phyloP scores from a whole-genome alignment of 2,329 filamentous ascomycete species.

The Tolypocladium cylindrosporum region DNA sequence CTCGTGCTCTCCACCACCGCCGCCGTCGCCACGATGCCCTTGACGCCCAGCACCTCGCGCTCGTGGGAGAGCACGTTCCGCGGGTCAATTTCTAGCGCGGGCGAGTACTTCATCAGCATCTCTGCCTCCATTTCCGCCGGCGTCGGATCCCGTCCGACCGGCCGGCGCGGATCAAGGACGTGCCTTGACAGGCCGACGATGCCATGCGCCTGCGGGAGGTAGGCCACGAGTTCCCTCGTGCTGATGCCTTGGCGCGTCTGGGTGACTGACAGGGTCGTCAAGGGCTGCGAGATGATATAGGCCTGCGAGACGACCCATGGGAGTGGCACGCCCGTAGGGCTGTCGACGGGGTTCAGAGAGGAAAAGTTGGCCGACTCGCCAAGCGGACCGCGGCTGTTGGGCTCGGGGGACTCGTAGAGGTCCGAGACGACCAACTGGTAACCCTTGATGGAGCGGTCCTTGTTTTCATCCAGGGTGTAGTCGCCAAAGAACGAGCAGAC shows the following conservation, averaged over 20 bases:
- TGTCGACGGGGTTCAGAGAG: constrained; percentile 56
- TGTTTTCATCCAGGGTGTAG: constrained; percentile 45
- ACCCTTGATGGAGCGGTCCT: constrained; percentile 57
- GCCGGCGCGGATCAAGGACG: constrained; percentile 75
- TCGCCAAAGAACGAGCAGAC: constrained; percentile 68
- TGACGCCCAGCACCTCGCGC: constrained; percentile 69
- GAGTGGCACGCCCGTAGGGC: constrained; percentile 43
- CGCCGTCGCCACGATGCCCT: constrained; percentile 62
- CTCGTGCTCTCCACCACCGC: constrained; percentile 87
- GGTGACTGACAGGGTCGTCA: constrained; percentile 72
- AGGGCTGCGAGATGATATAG: constrained; percentile 70
- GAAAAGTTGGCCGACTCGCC: constrained; percentile 65
- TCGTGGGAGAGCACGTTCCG: constrained; percentile 72
- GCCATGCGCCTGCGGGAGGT: constrained; percentile 60
- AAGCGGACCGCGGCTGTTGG: constrained; percentile 78
- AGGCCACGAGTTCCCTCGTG: constrained; percentile 69
- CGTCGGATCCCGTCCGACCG: constrained; percentile 74
- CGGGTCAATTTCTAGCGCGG: constrained; percentile 74
- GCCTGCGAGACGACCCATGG: constrained; percentile 73
- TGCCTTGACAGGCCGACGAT: constrained; percentile 72
- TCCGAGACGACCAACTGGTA: constrained; percentile 82
- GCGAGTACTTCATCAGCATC: constrained; percentile 66
- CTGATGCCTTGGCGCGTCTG: constrained; percentile 90
- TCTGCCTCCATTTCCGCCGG: constrained; percentile 68
- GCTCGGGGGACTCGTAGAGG: constrained; percentile 74